Evolutionary conservation across 164 flowering plant species (phyloP), one percentile per base, ranked within the genome.

Genomic region (Magnolia officinalis): DNA sequence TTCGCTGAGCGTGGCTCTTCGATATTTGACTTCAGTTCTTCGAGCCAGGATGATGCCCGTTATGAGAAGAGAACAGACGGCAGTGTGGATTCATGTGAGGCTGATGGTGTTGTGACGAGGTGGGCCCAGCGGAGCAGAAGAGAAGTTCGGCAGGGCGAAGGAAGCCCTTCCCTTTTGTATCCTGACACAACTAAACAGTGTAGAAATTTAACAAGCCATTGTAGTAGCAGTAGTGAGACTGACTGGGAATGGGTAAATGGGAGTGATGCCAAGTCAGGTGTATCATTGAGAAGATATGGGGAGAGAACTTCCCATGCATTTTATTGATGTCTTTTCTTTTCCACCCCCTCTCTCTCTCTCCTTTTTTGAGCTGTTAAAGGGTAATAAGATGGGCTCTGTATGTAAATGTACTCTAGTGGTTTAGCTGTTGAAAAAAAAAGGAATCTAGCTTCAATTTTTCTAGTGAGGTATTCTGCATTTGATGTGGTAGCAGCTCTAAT

Each of bases 271-370:
- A 29, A 37, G 50, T 68, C 50, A 16, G 20, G 81, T 77, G 83
- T 85, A 82, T 65, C 84, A 64, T 80, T 71, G 63, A 86, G 90
- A 78, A 77, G 79, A 82, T 81, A 83, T 31, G 79, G 78, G 77
- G 89, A 81, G 78, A 84, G 83, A 78, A 79, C 81, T 23, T 78
- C 70, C 75, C 85, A 78, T 81, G 50, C 68, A 50, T 77, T 78
- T 72, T 72, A 72, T 77, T 79, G 29, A 75, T 52, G 45, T 45
- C 55, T 18, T 37, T 37, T 37, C 45, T 37, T 37, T 5, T 5
- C 6, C 45, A 4, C 45, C 0, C 45, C 0, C 6, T 37, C 6
- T 37, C 6, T 37, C 6, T 37, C 45, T 37, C 45, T 37, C 6
- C 45, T 37, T 37, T 37, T 70, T 68, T 31, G 71, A 37, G 71